Evolutionary conservation across 176 grass and related monocot genomes (phyloP).

Genomic region (Aegilops umbellulata): DNA sequence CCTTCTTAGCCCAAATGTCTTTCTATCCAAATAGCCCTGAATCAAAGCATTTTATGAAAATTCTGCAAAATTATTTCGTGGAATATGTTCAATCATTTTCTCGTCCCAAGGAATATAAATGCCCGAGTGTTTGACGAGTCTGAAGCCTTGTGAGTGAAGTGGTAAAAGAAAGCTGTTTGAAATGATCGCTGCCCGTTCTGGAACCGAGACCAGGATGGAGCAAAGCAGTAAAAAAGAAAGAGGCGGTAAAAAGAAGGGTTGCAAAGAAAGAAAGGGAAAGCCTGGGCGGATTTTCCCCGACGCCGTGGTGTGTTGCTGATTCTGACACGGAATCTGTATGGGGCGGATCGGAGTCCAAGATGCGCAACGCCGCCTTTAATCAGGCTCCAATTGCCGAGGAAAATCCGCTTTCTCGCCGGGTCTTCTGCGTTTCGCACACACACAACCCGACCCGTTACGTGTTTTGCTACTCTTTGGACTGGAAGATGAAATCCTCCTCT

Average conservation of each 20-base stretch:
- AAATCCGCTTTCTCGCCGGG: slow-evolving; percentile 46
- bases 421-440: slow-evolving; percentile 7
- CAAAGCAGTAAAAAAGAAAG: neutral
- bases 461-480: neutral
- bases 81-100: neutral
- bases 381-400: slow-evolving; percentile 58
- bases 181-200: neutral
- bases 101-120: neutral
- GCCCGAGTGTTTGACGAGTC: neutral
- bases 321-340: slow-evolving; percentile 1
- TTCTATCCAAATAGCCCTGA: neutral
- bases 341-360: slow-evolving; percentile 23
- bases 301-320: neutral
- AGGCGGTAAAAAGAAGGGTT: slow-evolving; percentile 15
- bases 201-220: neutral
- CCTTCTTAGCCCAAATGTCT: neutral
- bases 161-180: neutral
- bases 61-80: neutral
- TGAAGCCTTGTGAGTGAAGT: neutral
- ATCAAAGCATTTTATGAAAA: neutral
- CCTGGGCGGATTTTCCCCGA: slow-evolving; percentile 23
- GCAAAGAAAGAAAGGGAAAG: slow-evolving; percentile 13
- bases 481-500: neutral
- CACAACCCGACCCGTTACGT: slow-evolving; percentile 3
- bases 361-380: slow-evolving; percentile 48